Evolutionary conservation across 805 yeast genomes (phyloP), one percentile per base, ranked within the genome.

Genomic region (Zygosaccharomyces gambellarensis): DNA sequence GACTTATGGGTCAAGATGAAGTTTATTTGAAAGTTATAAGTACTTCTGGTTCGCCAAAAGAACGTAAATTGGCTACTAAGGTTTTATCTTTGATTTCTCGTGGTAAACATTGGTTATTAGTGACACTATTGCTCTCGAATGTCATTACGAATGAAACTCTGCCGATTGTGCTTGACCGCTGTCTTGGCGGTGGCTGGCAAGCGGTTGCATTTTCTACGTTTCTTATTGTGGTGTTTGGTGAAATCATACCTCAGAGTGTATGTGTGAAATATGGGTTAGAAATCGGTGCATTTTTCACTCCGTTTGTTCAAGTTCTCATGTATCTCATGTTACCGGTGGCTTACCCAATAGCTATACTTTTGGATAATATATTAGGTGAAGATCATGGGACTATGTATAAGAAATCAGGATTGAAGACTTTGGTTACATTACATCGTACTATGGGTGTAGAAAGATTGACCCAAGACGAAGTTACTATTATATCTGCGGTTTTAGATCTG

Each of bases 1-100:
- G 94, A 2, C 77, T 92, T 9, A 92, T 92, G 99, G 98, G 98
- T 57, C 98, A 92, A 68, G 98, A 92, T 67, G 98, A 92, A 68
- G 92, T 92, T 22, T 88, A 90, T 61, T 75, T 92, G 53, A 92
- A 88, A 68, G 99, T 92, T 10, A 85, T 92, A 53, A 83, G 90
- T 47, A 81, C 85, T 41, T 81, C 90, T n/a, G 98, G 99, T n/a
- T 82, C 84, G 11, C 66, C 75, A 1, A 56, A 63, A 5, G 97
- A 92, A 65, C 78, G 84, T 32, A 75, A 71, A 45, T 76, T 81
- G 55, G 94, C 97, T 10, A 67, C 71, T 19, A 83, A 78, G 57
- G 98, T 92, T 28, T 76, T 92, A 50, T 64, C 71, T 17, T 73
- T 92, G 55, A 79, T 92, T 47, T 80, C 84, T 36, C 74, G 81